Evolutionary conservation across 345 rosid species (phyloP), one percentile per base, ranked within the genome.

Genomic region (Diplotaxis tenuifolia): DNA sequence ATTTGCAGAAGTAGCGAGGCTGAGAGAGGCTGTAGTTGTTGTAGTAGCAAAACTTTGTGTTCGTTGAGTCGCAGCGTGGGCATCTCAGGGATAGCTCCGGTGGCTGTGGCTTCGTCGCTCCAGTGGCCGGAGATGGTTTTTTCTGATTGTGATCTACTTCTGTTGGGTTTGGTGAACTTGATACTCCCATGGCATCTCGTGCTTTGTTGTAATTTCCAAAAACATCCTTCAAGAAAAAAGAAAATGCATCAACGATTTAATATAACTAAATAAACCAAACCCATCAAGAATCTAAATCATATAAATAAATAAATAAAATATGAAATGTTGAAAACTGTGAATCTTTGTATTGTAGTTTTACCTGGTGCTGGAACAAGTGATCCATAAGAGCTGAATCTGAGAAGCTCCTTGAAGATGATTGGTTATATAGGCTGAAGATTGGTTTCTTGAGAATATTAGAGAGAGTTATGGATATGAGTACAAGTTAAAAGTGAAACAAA

Each of bases 11-110:
- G 87, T 87, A 87, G 66, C 96, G 81, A 12, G 96, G 96, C 84
- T 89, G 96, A 61, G 92, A 68, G 66, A 87, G 89, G 70, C 92
- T 89, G 87, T 89, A 89, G 79, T 89, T 89, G 87, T 89, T 89
- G 90, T 89, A 89, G 81, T 89, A 89, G 77, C 96, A 89, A 73
- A 89, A 89, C 73, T 89, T 89, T 73, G 96, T 89, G 86, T 89
- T 89, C 52, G 84, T 79, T 78, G 96, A 89, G 65, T 87, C 90
- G 60, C 96, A 89, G 54, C 96, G 82, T 18, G 96, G 96, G 45
- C 96, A 89, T 32, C 86, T 87, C 6, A 83, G 80, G 12, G 92
- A 83, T 77, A 84, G 86, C 63, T 90, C 96, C 40, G 80, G 75
- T 9, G 88, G 90, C 62, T 78, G 87, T 18, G 92, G 91, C 72